Base-by-base conservation (phyloP, 2,329 filamentous ascomycete species). In the Alternaria sp. region DNA sequence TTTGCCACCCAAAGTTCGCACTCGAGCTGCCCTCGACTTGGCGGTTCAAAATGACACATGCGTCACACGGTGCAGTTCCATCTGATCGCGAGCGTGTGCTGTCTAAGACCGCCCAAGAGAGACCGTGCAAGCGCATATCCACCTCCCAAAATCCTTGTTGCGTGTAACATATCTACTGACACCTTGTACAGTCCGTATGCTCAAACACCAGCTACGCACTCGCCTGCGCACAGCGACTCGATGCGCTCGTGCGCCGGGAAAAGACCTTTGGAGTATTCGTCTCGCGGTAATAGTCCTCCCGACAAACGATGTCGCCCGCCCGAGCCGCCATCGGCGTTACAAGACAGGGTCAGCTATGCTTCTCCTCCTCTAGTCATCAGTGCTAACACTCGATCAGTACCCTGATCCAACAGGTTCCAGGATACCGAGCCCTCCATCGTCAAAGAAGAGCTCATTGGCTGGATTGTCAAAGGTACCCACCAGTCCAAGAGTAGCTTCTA, bases 281-380 rank as follows among this genome's bases (percentile, higher is more conserved):
- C 65, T 33, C 56, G 62, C 21, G 65, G 64, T 3, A 52, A 61
- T 8, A 72, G 68, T 45, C 69, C 69, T 44, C 65, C 68, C 9
- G 46, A 61, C 3, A 68, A 72, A 42, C 51, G 67, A 21, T 56
- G 42, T 31, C 63, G 63, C 6, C 36, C 42, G 26, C 17, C 40
- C 5, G 44, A 51, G 10, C 21, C 33, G 31, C 39, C 39, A n/a
- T 31, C 45, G 36, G 56, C 45, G 34, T 44, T 39, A 17, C 54
- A 51, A 45, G 44, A 56, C 33, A 56, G 52, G 46, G 60, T 61
- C 42, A 51, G 53, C 34, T 40, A 54, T 5, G n/a, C 36, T 5
- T 28, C 9, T 5, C n/a, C 10, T 14, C 36, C 21, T 23, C 14
- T 1, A 4, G 26, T 31, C 5, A 31, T 34, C 28, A 42, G 3